A percentile compares a stretch with the other conserved stretches of the same genome.
Evolutionary conservation across 2,329 filamentous ascomycete species (phyloP).

Genomic region (Microcera coccophila): DNA sequence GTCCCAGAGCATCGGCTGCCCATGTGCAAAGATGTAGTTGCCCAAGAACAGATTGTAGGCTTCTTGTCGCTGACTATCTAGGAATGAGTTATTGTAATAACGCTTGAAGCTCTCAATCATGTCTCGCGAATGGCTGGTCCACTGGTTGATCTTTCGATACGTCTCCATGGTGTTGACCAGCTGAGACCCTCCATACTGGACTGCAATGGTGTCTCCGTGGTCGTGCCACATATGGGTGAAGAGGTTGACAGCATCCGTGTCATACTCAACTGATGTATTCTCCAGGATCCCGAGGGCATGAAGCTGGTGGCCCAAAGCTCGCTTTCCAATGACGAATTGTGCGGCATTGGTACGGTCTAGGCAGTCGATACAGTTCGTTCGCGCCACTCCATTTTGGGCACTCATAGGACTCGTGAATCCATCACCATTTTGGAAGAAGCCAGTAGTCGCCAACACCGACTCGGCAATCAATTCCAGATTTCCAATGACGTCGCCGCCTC

Average conservation of each 20-base stretch:
- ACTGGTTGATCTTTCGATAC: conserved; percentile 97
- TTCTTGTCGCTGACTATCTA: conserved; percentile 96
- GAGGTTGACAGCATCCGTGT: conserved; percentile 91
- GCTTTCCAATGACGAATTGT: conserved; percentile 95
- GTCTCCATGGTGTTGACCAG: conserved; percentile 99
- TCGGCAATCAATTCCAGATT: conserved; percentile 87
- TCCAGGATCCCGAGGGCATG: conserved; percentile 86
- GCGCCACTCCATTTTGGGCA: conserved; percentile 86
- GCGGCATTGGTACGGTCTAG: conserved; percentile 95
- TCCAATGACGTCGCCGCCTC: conserved; percentile 89
- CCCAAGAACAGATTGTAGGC: conserved; percentile 96
- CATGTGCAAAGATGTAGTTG: conserved; percentile 85
- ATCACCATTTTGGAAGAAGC: conserved; percentile 93
- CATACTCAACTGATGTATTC: conserved; percentile 77
- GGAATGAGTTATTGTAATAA: conserved; percentile 98
- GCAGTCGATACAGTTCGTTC: conserved; percentile 98
- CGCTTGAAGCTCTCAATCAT: conserved; percentile 99
- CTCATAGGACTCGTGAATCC: conserved; percentile 57
- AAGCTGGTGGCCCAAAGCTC: conserved; percentile 85
- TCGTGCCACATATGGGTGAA: conserved; percentile 99
- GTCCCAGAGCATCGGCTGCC: conserved; percentile 96
- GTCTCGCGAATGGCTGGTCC: conserved; percentile 94
- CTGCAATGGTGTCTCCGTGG: conserved; percentile 94
- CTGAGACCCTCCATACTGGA: conserved; percentile 96
- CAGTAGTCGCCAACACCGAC: conserved; percentile 77